A percentile compares a stretch with the other conserved stretches of the same genome.
Conservation (phyloP, 2,329 filamentous ascomycete species). For the Byssothecium circinans region DNA sequence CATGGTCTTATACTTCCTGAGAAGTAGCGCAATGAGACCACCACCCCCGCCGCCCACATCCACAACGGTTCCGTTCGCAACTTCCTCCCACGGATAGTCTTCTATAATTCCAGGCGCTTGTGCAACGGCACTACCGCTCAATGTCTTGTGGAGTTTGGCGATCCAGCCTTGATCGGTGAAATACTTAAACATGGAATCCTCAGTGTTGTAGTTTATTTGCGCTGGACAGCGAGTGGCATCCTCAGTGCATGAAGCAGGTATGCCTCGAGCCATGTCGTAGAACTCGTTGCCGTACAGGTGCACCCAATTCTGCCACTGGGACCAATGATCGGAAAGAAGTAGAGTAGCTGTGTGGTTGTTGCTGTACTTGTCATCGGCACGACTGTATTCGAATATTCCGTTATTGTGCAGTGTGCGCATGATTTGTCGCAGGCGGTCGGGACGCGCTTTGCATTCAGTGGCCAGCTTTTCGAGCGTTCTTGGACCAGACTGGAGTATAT, state of each 20-base stretch:
- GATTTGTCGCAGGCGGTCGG: conserved; percentile 38
- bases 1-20: conserved; percentile 36
- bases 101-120: conserved; percentile 45
- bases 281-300: conserved; percentile 49
- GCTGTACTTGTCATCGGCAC: conserved; percentile 25
- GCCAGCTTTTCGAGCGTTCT: conserved; percentile 22
- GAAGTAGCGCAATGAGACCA: conserved; percentile 39
- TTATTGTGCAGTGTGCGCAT: conserved; percentile 38
- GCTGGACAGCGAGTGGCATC: conserved; percentile 34
- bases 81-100: conserved; percentile 52
- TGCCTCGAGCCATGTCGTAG: conserved; percentile 49
- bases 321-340: conserved; percentile 46
- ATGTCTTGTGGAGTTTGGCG: conserved; percentile 40
- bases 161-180: conserved; percentile 41
- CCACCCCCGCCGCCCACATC: conserved; percentile 50
- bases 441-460: conserved; percentile 13
- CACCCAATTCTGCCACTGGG: conserved; percentile 51
- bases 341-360: conserved; percentile 44
- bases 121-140: conserved; percentile 44
- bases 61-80: conserved; percentile 36
- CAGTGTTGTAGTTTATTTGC: conserved; percentile 48
- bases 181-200: conserved; percentile 46
- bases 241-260: conserved; percentile 34
- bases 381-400: conserved; percentile 41
- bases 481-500: conserved; percentile 27